Evolutionary conservation across 257 asterid species (phyloP).

Genomic region (Parsonsia alboflavescens): DNA sequence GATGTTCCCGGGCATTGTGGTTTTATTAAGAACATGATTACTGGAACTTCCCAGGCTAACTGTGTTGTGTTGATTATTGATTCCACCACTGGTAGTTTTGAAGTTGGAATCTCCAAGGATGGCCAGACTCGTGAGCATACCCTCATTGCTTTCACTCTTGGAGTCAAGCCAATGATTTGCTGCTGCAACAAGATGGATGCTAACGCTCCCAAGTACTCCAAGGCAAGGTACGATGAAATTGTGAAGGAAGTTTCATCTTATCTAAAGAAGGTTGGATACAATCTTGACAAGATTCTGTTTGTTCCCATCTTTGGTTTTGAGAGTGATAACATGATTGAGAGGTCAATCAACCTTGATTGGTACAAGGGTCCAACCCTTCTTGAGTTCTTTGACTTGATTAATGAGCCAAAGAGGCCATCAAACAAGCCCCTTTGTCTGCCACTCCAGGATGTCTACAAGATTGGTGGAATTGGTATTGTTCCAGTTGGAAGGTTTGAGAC

Average conservation of each 20-base stretch:
- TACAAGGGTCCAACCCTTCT: constrained; percentile 88
- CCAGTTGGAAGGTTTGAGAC: constrained; percentile 49
- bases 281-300: constrained; percentile 64
- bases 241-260: constrained; percentile 32
- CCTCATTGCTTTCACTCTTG: no score
- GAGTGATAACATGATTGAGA: constrained; percentile 37
- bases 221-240: no score
- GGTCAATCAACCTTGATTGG: constrained; percentile 73
- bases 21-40: no score
- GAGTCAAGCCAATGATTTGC: no score
- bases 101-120: no score
- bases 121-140: no score
- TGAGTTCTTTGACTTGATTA: constrained; percentile 62
- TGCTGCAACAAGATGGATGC: no score
- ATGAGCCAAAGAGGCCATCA: constrained; percentile 74
- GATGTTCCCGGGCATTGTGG: no score
- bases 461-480: constrained; percentile 84
- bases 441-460: constrained; percentile 87
- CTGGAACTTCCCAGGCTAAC: no score
- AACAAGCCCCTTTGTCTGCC: constrained; percentile 88
- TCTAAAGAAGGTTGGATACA: constrained; percentile 81
- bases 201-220: no score
- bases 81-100: no score
- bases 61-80: no score
- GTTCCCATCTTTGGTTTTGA: constrained; percentile 58